A percentile compares a stretch with the other conserved stretches of the same genome.
phyloP scores from a whole-genome alignment of 2,329 filamentous ascomycete genomes.

The Ascochyta lentis region DNA sequence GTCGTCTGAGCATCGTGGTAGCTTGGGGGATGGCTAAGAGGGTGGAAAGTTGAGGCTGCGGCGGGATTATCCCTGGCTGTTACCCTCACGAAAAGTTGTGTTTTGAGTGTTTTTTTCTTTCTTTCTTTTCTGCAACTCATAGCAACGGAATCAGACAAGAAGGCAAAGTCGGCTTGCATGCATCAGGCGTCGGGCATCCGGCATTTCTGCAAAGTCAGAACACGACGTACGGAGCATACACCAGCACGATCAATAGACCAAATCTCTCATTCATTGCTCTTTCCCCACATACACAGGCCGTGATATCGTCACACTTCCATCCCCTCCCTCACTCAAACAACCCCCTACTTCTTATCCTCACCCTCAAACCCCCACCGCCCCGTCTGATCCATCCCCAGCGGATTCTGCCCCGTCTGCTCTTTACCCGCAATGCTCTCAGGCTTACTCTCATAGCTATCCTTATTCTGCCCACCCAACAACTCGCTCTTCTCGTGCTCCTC shows the following conservation, averaged over 20 bases:
- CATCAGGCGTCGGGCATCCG: not conserved
- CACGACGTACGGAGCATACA: not conserved
- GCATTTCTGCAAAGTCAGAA: not conserved
- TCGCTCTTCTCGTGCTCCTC: slow-evolving; percentile 45
- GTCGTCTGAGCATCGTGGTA: not conserved
- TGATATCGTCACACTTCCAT: not conserved
- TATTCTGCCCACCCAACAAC: slow-evolving; percentile 49
- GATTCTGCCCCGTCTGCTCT: slow-evolving; percentile 50
- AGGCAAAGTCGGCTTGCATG: not conserved
- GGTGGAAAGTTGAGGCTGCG: not conserved
- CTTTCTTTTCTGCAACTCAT: no score
- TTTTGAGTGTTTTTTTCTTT: not conserved
- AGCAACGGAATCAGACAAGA: not conserved
- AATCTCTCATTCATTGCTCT: not conserved
- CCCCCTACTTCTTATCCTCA: slow-evolving; percentile 19
- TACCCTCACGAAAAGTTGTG: not conserved
- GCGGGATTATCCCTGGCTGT: not conserved
- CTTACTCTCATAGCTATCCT: slow-evolving; percentile 45
- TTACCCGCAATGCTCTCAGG: slow-evolving; percentile 49
- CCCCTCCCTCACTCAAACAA: not conserved
- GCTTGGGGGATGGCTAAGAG: not conserved
- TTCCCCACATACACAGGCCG: not conserved
- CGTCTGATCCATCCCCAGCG: slow-evolving; percentile 49
- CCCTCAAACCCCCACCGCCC: slow-evolving; percentile 48
- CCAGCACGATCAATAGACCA: not conserved